Base-by-base conservation (phyloP, 257 asterid species). In the Fraxinus pennsylvanica region DNA sequence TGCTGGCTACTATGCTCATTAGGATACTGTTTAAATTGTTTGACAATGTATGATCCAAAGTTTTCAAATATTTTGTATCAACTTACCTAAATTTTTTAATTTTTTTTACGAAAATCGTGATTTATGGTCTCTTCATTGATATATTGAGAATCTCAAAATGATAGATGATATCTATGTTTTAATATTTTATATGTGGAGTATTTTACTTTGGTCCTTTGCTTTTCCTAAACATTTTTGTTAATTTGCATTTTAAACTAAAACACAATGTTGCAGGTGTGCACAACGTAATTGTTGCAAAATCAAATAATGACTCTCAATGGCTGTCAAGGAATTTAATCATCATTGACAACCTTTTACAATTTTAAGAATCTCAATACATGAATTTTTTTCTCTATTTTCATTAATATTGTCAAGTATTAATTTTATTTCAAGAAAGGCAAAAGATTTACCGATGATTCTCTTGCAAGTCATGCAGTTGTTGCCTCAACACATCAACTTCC, bases 391-490 rank as follows among this genome's bases (percentile, higher is more conserved):
- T 9, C 17, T 39, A 50, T 27, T 4, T 39, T 14, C 68, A 38
- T 33, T 21, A 74, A 52, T 9, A 30, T 36, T 27, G 36, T 63
- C 36, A 27, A 10, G 10, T 63, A 22, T 13, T 9, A 25, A 33
- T 21, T 30, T 72, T 17, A 29, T 45, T 74, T 35, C 59, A 17
- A 14, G 50, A 32, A 27, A 21, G 73, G 33, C 2, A 14, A 27
- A 38, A 73, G 80, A 67, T 25, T 73, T 86, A 91, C 97, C 95
- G 79, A 73, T 91, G 89, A 77, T 77, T 88, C 81, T 87, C 89
- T 84, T 90, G 95, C 88, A 91, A 84, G 82, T 80, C 85, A 71
- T 90, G 91, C 71, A 91, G 79, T 85, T 90, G 92, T 79, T 88
- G 92, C 79, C 86, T 80, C 82, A 91, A 79, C 85, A 80, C 78